Conservation (phyloP, 2,329 filamentous ascomycete genomes). For the Amylocarpus encephaloides region DNA sequence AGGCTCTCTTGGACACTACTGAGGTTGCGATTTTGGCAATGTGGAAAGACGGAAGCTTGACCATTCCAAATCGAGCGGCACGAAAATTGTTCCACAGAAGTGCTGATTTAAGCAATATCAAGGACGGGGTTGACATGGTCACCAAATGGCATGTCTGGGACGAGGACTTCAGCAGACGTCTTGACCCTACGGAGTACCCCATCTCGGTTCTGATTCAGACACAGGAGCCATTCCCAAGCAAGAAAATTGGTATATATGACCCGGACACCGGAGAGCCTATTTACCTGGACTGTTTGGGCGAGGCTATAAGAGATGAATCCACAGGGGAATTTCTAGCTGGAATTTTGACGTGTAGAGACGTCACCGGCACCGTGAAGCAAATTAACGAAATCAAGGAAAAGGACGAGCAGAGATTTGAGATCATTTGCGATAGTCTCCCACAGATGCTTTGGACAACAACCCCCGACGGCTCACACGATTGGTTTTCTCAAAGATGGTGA, state of each 20-base stretch:
- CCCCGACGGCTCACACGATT: conserved; percentile 61
- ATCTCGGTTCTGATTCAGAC: conserved; percentile 58
- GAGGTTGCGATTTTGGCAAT: conserved; percentile 69
- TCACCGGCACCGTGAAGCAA: conserved; percentile 62
- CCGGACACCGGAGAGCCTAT: conserved; percentile 44
- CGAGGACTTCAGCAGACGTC: conserved; percentile 55
- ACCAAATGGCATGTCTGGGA: conserved; percentile 55
- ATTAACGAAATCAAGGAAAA: conserved; percentile 63
- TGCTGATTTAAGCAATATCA: conserved; percentile 33
- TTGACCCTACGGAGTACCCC: conserved; percentile 57
- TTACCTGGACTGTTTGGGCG: conserved; percentile 60
- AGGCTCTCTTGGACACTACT: conserved; percentile 69
- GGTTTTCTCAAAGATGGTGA: conserved; percentile 67
- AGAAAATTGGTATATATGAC: conserved; percentile 58
- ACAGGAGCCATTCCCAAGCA: conserved; percentile 50
- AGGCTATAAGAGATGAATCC: conserved; percentile 58
- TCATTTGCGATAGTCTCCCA: conserved; percentile 69
- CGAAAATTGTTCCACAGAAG: conserved; percentile 43
- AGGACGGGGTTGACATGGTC: conserved; percentile 51
- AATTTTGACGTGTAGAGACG: conserved; percentile 64
- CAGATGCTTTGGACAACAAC: conserved; percentile 69
- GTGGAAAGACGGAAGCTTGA: conserved; percentile 74
- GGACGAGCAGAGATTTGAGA: conserved; percentile 67
- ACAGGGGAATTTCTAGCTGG: conserved; percentile 69
- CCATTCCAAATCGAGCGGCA: conserved; percentile 59